A percentile compares a stretch with the other conserved stretches of the same genome.
phyloP scores from a whole-genome alignment of 805 yeast genomes.

The Saccharomycopsis fibuligera region DNA sequence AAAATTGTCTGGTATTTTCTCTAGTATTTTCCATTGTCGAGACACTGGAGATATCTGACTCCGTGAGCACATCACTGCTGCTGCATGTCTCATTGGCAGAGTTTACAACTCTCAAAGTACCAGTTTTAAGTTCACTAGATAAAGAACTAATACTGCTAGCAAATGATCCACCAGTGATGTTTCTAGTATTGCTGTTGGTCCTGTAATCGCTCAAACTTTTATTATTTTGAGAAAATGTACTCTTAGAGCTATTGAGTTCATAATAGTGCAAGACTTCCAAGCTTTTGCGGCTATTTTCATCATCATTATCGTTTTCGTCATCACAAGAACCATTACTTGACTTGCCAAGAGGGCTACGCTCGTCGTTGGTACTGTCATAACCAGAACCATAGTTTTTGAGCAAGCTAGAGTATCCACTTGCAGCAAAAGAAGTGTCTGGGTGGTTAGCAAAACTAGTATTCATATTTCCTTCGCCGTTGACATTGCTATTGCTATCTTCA shows the following conservation, averaged over 20 bases:
- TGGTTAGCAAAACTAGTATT: too few species aligned
- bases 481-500: too few species aligned
- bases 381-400: slow-evolving; percentile 3
- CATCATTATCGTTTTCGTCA: background rate
- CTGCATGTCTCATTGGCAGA: background rate
- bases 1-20: slow-evolving; percentile 11
- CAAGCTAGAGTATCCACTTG: slow-evolving; percentile 1
- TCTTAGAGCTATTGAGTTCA: slow-evolving; percentile 6
- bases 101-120: background rate
- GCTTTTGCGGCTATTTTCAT: background rate
- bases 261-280: slow-evolving; percentile 13
- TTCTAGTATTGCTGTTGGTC: background rate
- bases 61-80: background rate
- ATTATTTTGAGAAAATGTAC: background rate
- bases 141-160: background rate
- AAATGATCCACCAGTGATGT: background rate
- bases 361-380: background rate
- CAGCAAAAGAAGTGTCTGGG: background rate
- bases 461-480: too few species aligned
- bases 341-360: too few species aligned
- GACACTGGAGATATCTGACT: background rate
- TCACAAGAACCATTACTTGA: background rate
- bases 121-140: background rate
- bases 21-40: background rate
- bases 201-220: background rate